Percentiles rank a stretch among this genome's conserved stretches.
phyloP scores from a whole-genome alignment of 805 yeast genomes.

The Candida palmyrensis region DNA sequence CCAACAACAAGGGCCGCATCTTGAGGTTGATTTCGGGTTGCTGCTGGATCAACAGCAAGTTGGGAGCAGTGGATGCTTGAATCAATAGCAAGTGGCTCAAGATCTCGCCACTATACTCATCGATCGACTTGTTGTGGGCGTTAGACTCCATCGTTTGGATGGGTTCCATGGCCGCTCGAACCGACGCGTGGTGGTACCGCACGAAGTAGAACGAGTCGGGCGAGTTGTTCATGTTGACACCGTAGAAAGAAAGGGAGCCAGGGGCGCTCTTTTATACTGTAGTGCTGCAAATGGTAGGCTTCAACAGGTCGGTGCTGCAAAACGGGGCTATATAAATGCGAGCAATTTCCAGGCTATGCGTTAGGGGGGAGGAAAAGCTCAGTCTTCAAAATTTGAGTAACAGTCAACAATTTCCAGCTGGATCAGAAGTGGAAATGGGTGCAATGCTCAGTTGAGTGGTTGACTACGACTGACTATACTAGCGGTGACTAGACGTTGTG shows the following conservation, averaged over 20 bases:
- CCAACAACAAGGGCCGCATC: slow-evolving; percentile 40
- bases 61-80: slow-evolving; percentile 26
- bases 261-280: too few species aligned
- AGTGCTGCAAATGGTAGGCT: too few species aligned
- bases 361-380: too few species aligned
- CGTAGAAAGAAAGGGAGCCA: background rate
- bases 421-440: too few species aligned
- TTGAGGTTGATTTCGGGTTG: slow-evolving; percentile 42
- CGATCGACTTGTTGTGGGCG: slow-evolving; percentile 37
- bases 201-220: slow-evolving; percentile 32
- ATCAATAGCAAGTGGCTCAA: slow-evolving; percentile 26
- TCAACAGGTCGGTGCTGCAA: too few species aligned
- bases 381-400: too few species aligned
- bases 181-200: slow-evolving; percentile 24
- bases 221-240: slow-evolving; percentile 12
- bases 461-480: too few species aligned
- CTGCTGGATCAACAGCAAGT: slow-evolving; percentile 35
- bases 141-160: slow-evolving; percentile 44
- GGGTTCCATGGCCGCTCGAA: slow-evolving; percentile 35
- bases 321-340: too few species aligned
- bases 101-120: slow-evolving; percentile 43
- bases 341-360: too few species aligned
- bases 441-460: too few species aligned
- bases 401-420: too few species aligned
- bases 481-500: too few species aligned